Evolutionary conservation across 1,139 yeast genomes (phyloP), one percentile per base, ranked within the genome.

Genomic region (Geotrichum restrictum): DNA sequence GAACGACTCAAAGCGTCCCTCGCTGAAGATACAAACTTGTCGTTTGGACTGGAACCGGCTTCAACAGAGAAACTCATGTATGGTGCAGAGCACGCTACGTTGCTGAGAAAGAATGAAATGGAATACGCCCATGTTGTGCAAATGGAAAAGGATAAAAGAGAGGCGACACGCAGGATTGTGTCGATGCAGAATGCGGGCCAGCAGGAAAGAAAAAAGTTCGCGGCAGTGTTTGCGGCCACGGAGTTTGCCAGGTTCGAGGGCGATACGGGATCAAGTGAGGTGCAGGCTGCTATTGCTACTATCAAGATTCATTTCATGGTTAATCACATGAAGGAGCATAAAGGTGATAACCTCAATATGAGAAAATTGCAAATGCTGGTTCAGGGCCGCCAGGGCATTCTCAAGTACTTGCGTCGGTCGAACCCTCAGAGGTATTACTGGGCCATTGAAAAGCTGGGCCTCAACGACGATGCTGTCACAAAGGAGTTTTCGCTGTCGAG

Each of bases 201-300:
- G 46, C 68, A 71, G 29, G 91, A 86, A 59, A 75, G 76, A 56
- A 75, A 78, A 65, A 79, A 79, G 59, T 67, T 81, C 60, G 88
- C 91, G 21, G 73, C 81, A 6, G 69, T 71, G 49, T 69, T 85
- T 54, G 96, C 97, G 0, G 77, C 81, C 52, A 72, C 78, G 60
- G 97, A 89, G 70, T 89, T 93, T 68, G 82, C 81, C 60, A 78
- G 96, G 64, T 77, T 79, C 58, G 88, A 83, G 48, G 96, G 96
- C 49, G 98, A 93, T 67, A 88, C 97, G 0, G 97, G 95, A 0
- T 87, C 96, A 0, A 82, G 96, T 48, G 98, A 91, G 71, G 97
- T 89, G 29, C 97, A 91, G 69, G 96, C 98, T 1, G 98, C 97
- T 1, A 79, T 88, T 31, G 73, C 84, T 71, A 88, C 98, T 0